Conservation (phyloP, 805 yeast species). For the Starmerella apicola region DNA sequence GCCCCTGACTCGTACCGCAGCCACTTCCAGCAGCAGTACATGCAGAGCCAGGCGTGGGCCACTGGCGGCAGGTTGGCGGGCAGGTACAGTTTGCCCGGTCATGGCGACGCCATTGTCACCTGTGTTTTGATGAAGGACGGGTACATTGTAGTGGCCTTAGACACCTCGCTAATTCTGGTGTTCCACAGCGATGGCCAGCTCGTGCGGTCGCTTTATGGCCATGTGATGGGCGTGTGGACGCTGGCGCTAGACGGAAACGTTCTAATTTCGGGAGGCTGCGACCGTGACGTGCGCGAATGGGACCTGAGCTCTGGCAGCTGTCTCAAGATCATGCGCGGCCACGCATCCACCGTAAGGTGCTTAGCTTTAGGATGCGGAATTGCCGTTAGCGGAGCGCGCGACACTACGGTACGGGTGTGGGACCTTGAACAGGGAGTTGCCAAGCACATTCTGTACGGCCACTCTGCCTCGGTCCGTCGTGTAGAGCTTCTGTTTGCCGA, state of each 20-base stretch:
- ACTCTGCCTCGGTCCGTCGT: slow-evolving; percentile 59
- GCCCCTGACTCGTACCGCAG: slow-evolving; percentile 29
- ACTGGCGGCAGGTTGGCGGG: slow-evolving; percentile 32
- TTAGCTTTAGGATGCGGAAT: slow-evolving; percentile 69
- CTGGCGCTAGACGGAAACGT: slow-evolving; percentile 83
- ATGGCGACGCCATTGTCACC: slow-evolving; percentile 30
- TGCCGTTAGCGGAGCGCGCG: slow-evolving; percentile 82
- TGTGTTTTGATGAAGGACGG: slow-evolving; percentile 28
- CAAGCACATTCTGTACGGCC: slow-evolving; percentile 55
- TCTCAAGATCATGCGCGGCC: slow-evolving; percentile 77
- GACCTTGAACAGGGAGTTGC: slow-evolving; percentile 86
- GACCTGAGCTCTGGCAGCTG: slow-evolving; percentile 80
- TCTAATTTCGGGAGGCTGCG: slow-evolving; percentile 90
- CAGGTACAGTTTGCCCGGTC: slow-evolving; percentile 27
- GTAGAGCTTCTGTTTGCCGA: slow-evolving; percentile 40
- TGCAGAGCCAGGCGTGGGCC: slow-evolving; percentile 31
- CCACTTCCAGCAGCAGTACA: slow-evolving; percentile 31
- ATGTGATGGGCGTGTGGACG: slow-evolving; percentile 97
- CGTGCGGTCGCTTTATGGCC: slow-evolving; percentile 89
- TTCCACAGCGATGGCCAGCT: slow-evolving; percentile 31
- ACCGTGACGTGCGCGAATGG: slow-evolving; percentile 93
- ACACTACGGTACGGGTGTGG: slow-evolving; percentile 87
- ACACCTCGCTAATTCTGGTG: slow-evolving; percentile 33
- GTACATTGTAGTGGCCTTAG: slow-evolving; percentile 33
- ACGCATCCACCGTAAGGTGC: slow-evolving; percentile 79